Evolutionary conservation across 2,329 filamentous ascomycete species (phyloP).

Genomic region (Epichloe sp.): DNA sequence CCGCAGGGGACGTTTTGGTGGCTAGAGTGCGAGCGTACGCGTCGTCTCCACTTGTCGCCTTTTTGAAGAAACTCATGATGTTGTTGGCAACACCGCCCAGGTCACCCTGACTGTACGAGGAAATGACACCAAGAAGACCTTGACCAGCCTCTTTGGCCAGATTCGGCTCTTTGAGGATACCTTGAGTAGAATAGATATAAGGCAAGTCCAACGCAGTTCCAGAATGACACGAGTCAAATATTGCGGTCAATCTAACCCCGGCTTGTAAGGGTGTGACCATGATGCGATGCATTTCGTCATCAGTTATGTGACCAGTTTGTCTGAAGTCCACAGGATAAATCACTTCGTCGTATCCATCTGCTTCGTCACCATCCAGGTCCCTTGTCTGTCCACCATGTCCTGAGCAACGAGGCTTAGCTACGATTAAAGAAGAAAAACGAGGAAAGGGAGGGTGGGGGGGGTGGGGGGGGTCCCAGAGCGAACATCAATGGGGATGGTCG

Average conservation of each 20-base stretch:
- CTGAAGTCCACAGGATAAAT: slow-evolving; percentile 76
- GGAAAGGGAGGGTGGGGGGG: background rate
- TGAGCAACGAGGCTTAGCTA: slow-evolving; percentile 14
- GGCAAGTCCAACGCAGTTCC: slow-evolving; percentile 53
- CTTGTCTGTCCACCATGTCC: slow-evolving; percentile 72
- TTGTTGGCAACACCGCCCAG: slow-evolving; percentile 70
- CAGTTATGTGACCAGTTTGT: slow-evolving; percentile 66
- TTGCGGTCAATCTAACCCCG: slow-evolving; percentile 47
- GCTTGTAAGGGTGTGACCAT: slow-evolving; percentile 46
- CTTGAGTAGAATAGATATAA: slow-evolving; percentile 57
- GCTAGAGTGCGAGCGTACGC: slow-evolving; percentile 65
- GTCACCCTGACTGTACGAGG: slow-evolving; percentile 55
- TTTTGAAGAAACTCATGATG: slow-evolving; percentile 77
- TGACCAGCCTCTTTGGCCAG: slow-evolving; percentile 55
- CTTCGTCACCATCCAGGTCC: slow-evolving; percentile 67
- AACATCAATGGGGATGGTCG: background rate
- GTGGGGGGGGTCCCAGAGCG: too few relatives aligned
- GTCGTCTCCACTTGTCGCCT: slow-evolving; percentile 70
- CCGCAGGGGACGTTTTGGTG: slow-evolving; percentile 88
- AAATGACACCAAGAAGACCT: slow-evolving; percentile 46
- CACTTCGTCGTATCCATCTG: slow-evolving; percentile 71
- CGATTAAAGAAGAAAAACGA: too few relatives aligned
- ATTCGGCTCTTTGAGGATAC: slow-evolving; percentile 55
- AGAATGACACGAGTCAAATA: slow-evolving; percentile 55
- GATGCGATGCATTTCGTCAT: slow-evolving; percentile 70